A percentile compares a stretch with the other conserved stretches of the same genome.
Conservation (phyloP, 2,329 filamentous ascomycete species). For the Alternaria novae-zelandiae region DNA sequence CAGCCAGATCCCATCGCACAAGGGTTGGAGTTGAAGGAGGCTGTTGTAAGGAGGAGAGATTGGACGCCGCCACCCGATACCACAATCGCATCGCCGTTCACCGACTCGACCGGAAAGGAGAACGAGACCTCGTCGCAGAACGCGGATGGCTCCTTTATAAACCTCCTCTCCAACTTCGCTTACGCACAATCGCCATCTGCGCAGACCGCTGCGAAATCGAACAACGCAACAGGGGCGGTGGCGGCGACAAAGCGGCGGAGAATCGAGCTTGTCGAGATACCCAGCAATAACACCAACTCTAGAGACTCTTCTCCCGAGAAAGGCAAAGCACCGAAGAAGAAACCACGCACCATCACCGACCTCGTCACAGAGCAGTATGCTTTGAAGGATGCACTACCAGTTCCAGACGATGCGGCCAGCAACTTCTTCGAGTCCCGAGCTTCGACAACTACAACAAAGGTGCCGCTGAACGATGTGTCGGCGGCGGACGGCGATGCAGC, state of each 20-base stretch:
- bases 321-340: conserved; percentile 47
- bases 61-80: conserved; percentile 49
- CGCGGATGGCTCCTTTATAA: conserved; percentile 26
- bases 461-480: conserved; percentile 37
- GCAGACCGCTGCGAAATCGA: conserved; percentile 3
- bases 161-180: conserved; percentile 37
- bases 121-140: conserved; percentile 19
- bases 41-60: conserved; percentile 37
- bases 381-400: conserved; percentile 9
- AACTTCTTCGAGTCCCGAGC: conserved; percentile 34
- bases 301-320: conserved; percentile 38
- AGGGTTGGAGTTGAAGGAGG: conserved; percentile 37
- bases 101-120: conserved; percentile 32
- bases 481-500: conserved; percentile 6
- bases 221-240: conserved; percentile 4
- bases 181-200: conserved; percentile 27
- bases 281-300: conserved; percentile 26
- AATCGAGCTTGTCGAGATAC: conserved; percentile 41
- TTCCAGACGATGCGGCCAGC: conserved; percentile 14
- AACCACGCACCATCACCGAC: conserved; percentile 49
- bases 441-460: conserved; percentile 25
- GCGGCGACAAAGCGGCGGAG: conserved; percentile 36
- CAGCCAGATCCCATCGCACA: conserved; percentile 12
- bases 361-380: conserved; percentile 46
- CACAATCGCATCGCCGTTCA: conserved; percentile 10